Evolutionary conservation across 352 stramenopile species (phyloP).

Genomic region (Phytophthora macrochlamydospora): DNA sequence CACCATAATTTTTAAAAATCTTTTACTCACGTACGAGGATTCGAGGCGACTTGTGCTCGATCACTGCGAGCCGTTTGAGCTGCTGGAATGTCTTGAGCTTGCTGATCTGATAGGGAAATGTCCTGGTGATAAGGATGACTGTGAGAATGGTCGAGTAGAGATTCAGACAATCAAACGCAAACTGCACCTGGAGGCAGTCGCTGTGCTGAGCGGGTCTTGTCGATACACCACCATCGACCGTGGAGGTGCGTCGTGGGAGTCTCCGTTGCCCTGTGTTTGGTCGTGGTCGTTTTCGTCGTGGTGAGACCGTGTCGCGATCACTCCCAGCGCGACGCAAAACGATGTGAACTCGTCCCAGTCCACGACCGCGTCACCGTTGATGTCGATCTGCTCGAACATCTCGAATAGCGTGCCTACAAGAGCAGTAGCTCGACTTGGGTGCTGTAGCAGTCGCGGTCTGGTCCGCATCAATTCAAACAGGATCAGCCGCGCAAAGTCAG

Average conservation of each 20-base stretch:
- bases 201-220: conserved; percentile 26
- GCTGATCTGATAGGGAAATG: conserved; percentile 71
- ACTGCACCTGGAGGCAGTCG: conserved; percentile 19
- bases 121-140: conserved; percentile 22
- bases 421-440: conserved; percentile 30
- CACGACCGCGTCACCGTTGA: conserved; percentile 77
- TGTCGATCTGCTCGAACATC: conserved; percentile 87
- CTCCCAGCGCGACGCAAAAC: conserved; percentile 72
- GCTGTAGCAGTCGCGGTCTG: conserved; percentile 45
- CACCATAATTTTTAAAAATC: not conserved
- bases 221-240: conserved; percentile 26
- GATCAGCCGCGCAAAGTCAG: conserved; percentile 58
- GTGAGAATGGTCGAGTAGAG: too few relatives aligned
- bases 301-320: conserved; percentile 46
- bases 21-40: conserved; percentile 44
- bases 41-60: conserved; percentile 62
- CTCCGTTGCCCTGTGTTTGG: conserved; percentile 20
- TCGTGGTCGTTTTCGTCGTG: conserved; percentile 33
- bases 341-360: conserved; percentile 90
- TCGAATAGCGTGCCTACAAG: conserved; percentile 63
- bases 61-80: conserved; percentile 61
- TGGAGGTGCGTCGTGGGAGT: conserved; percentile 20
- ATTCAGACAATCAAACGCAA: not conserved
- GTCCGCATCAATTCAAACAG: conserved; percentile 51
- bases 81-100: conserved; percentile 49